A percentile compares a stretch with the other conserved stretches of the same genome.
Conservation (phyloP, 257 asterid species). For the Hygrophila difformis region DNA sequence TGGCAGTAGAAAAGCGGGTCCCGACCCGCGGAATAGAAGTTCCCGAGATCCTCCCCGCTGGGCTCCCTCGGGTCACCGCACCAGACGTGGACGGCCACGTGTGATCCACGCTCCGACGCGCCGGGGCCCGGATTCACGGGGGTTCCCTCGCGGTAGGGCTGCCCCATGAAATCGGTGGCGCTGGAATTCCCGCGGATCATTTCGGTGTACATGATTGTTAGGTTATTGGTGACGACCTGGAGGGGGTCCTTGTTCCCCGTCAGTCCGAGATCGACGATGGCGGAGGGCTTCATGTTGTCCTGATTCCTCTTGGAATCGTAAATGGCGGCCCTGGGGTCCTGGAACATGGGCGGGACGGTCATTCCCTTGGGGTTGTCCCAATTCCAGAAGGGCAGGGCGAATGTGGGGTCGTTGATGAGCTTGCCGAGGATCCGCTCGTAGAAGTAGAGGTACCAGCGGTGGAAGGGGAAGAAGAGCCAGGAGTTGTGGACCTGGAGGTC, state of each 20-base stretch:
- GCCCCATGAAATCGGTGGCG: slow-evolving; percentile 28
- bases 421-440: slow-evolving; percentile 31
- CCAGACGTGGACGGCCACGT: slow-evolving; percentile 23
- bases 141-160: slow-evolving; percentile 16
- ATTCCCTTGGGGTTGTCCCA: slow-evolving; percentile 41
- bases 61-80: slow-evolving; percentile 21
- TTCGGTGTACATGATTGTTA: slow-evolving; percentile 30
- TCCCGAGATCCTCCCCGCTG: slow-evolving; percentile 18
- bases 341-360: slow-evolving; percentile 27
- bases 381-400: slow-evolving; percentile 37
- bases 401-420: slow-evolving; percentile 25
- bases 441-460: slow-evolving; percentile 36
- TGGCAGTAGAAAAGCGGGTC: slow-evolving; percentile 25
- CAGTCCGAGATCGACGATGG: slow-evolving; percentile 20
- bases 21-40: slow-evolving; percentile 24
- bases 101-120: slow-evolving; percentile 32
- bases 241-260: slow-evolving; percentile 19
- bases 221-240: slow-evolving; percentile 26
- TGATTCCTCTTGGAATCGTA: slow-evolving; percentile 19
- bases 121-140: slow-evolving; percentile 17
- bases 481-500: slow-evolving; percentile 30
- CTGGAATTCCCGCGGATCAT: slow-evolving; percentile 26
- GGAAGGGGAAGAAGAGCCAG: slow-evolving; percentile 44
- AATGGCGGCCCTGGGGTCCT: slow-evolving; percentile 14
- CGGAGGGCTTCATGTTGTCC: neutral